phyloP scores from a whole-genome alignment of 768 basidiomycete species.

The Termitomyces sp. region DNA sequence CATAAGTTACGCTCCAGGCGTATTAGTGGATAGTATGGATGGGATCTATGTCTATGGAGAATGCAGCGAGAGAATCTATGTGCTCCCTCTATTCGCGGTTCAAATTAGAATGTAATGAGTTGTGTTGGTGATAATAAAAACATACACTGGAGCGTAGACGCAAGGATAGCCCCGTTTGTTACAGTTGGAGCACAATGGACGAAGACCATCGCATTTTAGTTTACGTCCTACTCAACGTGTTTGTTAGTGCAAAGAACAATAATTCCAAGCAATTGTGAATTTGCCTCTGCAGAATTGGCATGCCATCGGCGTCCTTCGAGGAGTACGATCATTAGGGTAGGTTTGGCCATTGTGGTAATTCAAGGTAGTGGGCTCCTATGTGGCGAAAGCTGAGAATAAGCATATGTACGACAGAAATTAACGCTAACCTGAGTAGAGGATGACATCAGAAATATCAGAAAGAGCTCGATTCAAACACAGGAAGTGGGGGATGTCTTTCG shows the following conservation, averaged over 20 bases:
- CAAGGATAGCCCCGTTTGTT: conserved; percentile 56
- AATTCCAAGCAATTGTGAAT: conserved; percentile 2
- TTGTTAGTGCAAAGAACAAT: not conserved
- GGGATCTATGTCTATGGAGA: not conserved
- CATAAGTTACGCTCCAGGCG: not conserved
- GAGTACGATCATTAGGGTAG: conserved; percentile 16
- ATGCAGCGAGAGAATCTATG: not conserved
- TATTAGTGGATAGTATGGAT: not conserved
- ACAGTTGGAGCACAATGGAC: conserved; percentile 66
- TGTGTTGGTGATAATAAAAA: conserved; percentile 9
- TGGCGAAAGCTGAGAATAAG: not conserved
- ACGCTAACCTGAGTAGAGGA: conserved; percentile 11
- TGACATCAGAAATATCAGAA: conserved; percentile 9
- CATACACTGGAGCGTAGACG: conserved; percentile 64
- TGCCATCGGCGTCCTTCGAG: conserved; percentile 61
- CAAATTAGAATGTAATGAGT: not conserved
- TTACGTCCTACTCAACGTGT: conserved; percentile 47
- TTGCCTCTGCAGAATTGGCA: conserved; percentile 71
- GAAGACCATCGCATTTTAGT: conserved; percentile 66
- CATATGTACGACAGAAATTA: not conserved
- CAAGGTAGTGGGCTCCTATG: conserved; percentile 4
- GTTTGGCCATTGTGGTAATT: conserved; percentile 3
- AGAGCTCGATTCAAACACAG: not conserved
- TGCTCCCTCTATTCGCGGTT: not conserved
- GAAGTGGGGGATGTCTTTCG: not conserved